Evolutionary conservation across 768 basidiomycete genomes (phyloP), one percentile per base, ranked within the genome.

Genomic region (Cystobasidium onofrii): DNA sequence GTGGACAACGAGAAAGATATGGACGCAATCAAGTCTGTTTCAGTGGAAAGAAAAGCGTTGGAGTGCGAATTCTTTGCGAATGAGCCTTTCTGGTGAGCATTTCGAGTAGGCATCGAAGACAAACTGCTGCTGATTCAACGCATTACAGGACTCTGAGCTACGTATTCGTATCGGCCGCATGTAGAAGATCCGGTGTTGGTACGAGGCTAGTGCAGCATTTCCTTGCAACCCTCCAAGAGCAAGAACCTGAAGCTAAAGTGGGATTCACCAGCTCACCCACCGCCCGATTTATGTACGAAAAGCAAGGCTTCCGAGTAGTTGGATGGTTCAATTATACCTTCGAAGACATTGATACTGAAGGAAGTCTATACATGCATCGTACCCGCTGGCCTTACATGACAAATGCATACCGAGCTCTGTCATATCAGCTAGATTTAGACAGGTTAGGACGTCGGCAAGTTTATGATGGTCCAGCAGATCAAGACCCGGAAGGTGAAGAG

Each of bases 341-440:
- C 13, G 57, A 60, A 4, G 57, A 60, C 27, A 34, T 60, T 27
- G 27, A 60, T 29, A 27, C 6, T 29, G 2, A 25, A 60, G 57
- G 57, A 4, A 12, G 33, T 9, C 17, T 27, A 6, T 60, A 60
- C 27, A 12, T 4, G 33, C 57, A 60, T 29, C 33, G 25, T 29
- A 34, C 57, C 6, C 57, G 57, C 33, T 60, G 57, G 57, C 57
- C 57, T 29, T 60, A 60, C 27, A 60, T 60, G 57, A 60, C 12
- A 4, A 60, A 60, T 29, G 27, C 12, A 2, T 60, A 34, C 15
- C 57, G 6, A 6, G 57, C 10, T 20, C 3, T 29, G 15, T 3
- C 2, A 29, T 6, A 60, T 12, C 17, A 27, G 20, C 17, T 60
- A 29, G 25, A 55, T n/a, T n/a, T 17, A 60, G 23, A 60, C 3